Base-by-base conservation (phyloP, 164 flowering plant genomes). In the Vitis rupestris region DNA sequence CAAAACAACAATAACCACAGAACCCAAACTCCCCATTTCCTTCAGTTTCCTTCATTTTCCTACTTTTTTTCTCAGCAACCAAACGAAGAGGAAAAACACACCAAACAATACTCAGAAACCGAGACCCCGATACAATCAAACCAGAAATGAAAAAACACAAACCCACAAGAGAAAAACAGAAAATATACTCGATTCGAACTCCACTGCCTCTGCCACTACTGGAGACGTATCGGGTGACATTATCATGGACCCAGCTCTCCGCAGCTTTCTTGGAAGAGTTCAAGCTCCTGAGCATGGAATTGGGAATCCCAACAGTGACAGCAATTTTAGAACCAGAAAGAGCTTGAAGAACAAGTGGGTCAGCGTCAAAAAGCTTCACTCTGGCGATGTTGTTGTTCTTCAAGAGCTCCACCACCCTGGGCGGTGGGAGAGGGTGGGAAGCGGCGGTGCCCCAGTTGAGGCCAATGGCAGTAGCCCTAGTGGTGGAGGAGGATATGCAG, bases 381-480 rank as follows among this genome's bases (percentile, higher is more conserved):
- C 82, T 90, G 71, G 75, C 59, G 69, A 94, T 78, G 64, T 76
- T 75, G 82, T 94, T 92, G 74, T 92, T 69, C 68, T 88, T 88
- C 70, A 94, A 65, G 44, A 94, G 86, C 81, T 82, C 80, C 71
- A 92, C 97, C 27, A 90, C 97, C 67, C 80, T 83, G 48, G 80
- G 49, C 9, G 97, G 88, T 10, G 93, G 89, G 3, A 94, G 87
- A 61, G 93, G 93, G 76, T 90, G 93, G 4, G 97, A 89, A 11
- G 97, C 76, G 48, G 74, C 54, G n/a, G 90, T 79, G 44, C 98
- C 98, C 98, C 98, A 94, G 89, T 94, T 92, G 71, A 94, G 90
- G 8, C 98, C 98, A 0, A 92, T 49, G 30, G 83, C 81, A 55
- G 3, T 19, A 64, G 61, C 88, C 67, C 50, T 62, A 27, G 54